Conservation (phyloP, 2,329 filamentous ascomycete species). For the Alternaria arborescens region DNA sequence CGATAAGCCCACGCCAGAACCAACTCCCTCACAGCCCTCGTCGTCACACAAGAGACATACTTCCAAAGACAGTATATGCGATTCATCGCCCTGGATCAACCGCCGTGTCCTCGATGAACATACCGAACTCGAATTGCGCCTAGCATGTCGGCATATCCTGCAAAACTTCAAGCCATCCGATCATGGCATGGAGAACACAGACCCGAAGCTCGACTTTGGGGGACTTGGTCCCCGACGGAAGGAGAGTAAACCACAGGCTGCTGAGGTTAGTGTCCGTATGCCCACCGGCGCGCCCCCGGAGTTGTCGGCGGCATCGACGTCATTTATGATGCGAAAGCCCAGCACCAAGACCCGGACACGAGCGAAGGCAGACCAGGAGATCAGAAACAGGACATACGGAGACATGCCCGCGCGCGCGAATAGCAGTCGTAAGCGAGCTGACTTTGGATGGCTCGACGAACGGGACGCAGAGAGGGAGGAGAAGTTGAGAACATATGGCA, state of each 20-base stretch:
- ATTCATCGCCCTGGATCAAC: conserved; percentile 54
- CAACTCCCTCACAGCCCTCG: conserved; percentile 21
- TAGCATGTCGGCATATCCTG: conserved; percentile 57
- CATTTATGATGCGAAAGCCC: conserved; percentile 35
- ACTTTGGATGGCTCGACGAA: conserved; percentile 33
- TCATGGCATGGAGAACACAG: conserved; percentile 46
- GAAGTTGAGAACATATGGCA: conserved; percentile 32
- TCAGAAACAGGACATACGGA: conserved; percentile 17
- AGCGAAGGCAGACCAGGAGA: conserved; percentile 36
- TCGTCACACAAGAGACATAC: conserved; percentile 33
- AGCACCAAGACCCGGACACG: conserved; percentile 34
- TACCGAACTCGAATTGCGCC: conserved; percentile 56
- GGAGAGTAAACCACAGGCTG: conserved; percentile 28
- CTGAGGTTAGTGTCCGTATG: conserved; percentile 35
- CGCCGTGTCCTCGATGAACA: conserved; percentile 54
- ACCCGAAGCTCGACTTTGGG: conserved; percentile 49
- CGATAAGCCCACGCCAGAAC: conserved; percentile 41
- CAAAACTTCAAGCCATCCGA: conserved; percentile 53
- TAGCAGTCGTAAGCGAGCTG: conserved; percentile 44
- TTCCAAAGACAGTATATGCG: conserved; percentile 44
- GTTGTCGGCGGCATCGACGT: conserved; percentile 30
- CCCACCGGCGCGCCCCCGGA: conserved; percentile 45
- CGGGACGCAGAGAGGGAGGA: conserved; percentile 34
- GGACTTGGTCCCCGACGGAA: conserved; percentile 33
- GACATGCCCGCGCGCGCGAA: conserved; percentile 42